Conservation (phyloP, 192 early-diverging fungal species). For the Gryganskiella cystojenkinii region DNA sequence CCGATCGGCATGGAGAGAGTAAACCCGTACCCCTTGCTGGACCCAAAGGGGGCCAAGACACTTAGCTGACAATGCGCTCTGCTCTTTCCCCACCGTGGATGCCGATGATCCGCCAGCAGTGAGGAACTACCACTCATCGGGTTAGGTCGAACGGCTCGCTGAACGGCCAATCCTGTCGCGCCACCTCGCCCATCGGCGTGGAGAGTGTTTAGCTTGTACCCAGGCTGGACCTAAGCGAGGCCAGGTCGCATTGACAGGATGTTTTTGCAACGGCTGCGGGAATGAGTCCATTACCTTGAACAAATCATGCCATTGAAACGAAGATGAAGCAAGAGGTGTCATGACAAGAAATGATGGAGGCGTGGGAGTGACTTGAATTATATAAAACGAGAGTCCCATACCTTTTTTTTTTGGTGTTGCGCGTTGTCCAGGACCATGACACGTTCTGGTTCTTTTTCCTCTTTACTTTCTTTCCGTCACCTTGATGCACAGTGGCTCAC, state of each 20-base stretch:
- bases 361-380: no score
- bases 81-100: conserved; percentile 15
- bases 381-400: no score
- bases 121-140: conserved; percentile 19
- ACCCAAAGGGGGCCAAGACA: conserved; percentile 18
- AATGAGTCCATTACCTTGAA: conserved; percentile 29
- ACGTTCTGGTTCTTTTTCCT: no score
- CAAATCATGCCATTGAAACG: not conserved
- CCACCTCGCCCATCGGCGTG: conserved; percentile 9
- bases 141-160: conserved; percentile 7
- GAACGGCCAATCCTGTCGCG: not conserved
- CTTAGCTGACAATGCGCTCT: conserved; percentile 35
- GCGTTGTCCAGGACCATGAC: no score
- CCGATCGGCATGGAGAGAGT: conserved; percentile 37
- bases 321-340: not conserved
- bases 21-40: conserved; percentile 28
- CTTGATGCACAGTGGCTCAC: no score
- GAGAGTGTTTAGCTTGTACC: conserved; percentile 7
- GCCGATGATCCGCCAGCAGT: conserved; percentile 21
- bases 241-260: conserved; percentile 37
- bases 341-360: not conserved
- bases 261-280: conserved; percentile 30
- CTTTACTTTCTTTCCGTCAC: no score
- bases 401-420: no score
- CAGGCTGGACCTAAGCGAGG: conserved; percentile 9